These are phyloP conservation scores for Phytophthora boehmeriae DNA, from an alignment of 352 stramenopile species.

Conservation along the genomic window DNA sequence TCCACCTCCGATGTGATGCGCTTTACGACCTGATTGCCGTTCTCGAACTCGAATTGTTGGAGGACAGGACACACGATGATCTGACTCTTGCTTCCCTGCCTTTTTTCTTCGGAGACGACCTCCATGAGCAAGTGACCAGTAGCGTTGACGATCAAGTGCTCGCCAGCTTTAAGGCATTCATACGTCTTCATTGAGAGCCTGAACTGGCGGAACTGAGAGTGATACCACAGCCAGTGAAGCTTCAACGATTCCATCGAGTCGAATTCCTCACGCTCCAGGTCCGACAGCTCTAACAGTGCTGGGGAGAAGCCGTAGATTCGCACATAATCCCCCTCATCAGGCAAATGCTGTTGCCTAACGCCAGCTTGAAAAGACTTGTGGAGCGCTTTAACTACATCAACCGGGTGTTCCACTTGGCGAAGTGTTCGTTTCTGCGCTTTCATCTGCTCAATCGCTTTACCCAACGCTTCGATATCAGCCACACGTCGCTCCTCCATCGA, in stretches of 20 bases:
- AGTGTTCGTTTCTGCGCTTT: background rate
- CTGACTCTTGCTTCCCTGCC: slow-evolving; percentile 6
- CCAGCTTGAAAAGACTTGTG: slow-evolving; percentile 30
- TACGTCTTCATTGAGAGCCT: slow-evolving; percentile 36
- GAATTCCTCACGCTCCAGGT: slow-evolving; percentile 46
- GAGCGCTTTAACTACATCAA: slow-evolving; percentile 34
- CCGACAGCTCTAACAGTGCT: slow-evolving; percentile 32
- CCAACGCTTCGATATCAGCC: slow-evolving; percentile 36
- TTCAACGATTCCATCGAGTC: slow-evolving; percentile 39
- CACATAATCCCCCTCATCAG: background rate
- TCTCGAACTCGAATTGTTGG: slow-evolving; percentile 57
- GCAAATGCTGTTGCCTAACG: background rate
- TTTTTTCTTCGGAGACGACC: slow-evolving; percentile 7
- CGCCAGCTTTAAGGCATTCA: slow-evolving; percentile 31
- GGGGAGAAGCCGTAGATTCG: slow-evolving; percentile 21
- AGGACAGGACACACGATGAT: slow-evolving; percentile 37
- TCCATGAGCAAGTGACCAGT: slow-evolving; percentile 27
- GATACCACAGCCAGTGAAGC: slow-evolving; percentile 50
- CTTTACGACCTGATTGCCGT: slow-evolving; percentile 21
- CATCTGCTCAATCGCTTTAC: slow-evolving; percentile 44
- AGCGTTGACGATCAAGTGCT: slow-evolving; percentile 45
- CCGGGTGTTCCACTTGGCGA: slow-evolving; percentile 12
- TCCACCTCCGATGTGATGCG: slow-evolving; percentile 59
- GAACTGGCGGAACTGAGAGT: slow-evolving; percentile 46
- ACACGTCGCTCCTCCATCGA: slow-evolving; percentile 32